A percentile compares a stretch with the other conserved stretches of the same genome.
These are phyloP conservation scores for Globisporangium echinulatum DNA, from an alignment of 352 stramenopile genomes.

Conservation along the genomic window DNA sequence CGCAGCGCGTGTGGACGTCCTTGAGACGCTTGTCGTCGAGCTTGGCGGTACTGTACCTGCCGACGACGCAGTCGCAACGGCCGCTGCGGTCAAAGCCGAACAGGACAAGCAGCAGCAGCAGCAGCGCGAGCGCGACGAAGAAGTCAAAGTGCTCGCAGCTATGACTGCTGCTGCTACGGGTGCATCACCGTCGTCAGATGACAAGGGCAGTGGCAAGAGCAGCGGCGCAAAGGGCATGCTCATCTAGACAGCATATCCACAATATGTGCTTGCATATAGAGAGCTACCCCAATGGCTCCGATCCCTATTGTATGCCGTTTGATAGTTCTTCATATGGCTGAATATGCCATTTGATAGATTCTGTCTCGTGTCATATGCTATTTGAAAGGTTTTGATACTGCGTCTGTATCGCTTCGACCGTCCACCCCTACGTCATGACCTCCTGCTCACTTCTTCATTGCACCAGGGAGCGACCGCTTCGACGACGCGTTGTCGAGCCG, in stretches of 20 bases:
- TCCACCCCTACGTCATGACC: neutral
- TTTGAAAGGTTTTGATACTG: too few species aligned
- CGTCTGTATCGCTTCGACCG: neutral
- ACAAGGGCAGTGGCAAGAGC: slow-evolving; percentile 16
- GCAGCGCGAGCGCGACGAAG: slow-evolving; percentile 39
- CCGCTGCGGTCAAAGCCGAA: slow-evolving; percentile 20
- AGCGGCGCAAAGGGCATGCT: slow-evolving; percentile 48
- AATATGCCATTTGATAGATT: too few species aligned
- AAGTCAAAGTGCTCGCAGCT: slow-evolving; percentile 28
- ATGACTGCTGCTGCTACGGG: slow-evolving; percentile 9
- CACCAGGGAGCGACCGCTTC: slow-evolving; percentile 67
- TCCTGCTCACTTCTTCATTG: slow-evolving; percentile 52
- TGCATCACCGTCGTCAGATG: slow-evolving; percentile 10
- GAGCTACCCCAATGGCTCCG: too few species aligned
- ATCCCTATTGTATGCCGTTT: too few species aligned
- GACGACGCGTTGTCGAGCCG: slow-evolving; percentile 85
- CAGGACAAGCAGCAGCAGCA: slow-evolving; percentile 27
- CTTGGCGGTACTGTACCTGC: slow-evolving; percentile 54
- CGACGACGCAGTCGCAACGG: slow-evolving; percentile 33
- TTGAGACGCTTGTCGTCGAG: slow-evolving; percentile 59
- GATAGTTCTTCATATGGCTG: too few species aligned
- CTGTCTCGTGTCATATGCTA: too few species aligned
- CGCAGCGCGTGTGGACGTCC: slow-evolving; percentile 33
- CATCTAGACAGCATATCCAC: slow-evolving; percentile 33
- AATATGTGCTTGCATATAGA: too few species aligned